Percentiles rank a stretch among this genome's conserved stretches.
phyloP scores from a whole-genome alignment of 2,329 filamentous ascomycete species.

The Orbilia ellipsospora region DNA sequence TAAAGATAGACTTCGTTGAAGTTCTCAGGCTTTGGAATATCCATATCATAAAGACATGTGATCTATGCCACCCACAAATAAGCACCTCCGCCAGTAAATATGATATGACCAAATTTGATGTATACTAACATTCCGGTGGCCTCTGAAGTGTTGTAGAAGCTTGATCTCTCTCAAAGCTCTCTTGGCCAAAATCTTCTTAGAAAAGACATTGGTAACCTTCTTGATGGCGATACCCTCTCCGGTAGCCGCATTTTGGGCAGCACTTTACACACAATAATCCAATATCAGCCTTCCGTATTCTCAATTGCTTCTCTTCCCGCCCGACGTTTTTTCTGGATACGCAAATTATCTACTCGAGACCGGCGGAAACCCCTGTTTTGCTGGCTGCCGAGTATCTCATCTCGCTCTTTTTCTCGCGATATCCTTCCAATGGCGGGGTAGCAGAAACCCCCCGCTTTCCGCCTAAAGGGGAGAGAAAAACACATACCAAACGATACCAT shows the following conservation, averaged over 20 bases:
- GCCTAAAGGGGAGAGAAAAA: not conserved
- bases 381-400: not conserved
- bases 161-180: conserved; percentile 98
- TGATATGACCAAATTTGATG: conserved; percentile 13
- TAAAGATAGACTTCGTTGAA: conserved; percentile 99
- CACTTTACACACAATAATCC: conserved; percentile 68
- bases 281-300: conserved; percentile 14
- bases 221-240: conserved; percentile 97
- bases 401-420: not conserved
- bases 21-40: conserved; percentile 94
- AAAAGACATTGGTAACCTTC: conserved; percentile 99
- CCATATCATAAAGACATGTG: conserved; percentile 99
- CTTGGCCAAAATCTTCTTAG: conserved; percentile 99
- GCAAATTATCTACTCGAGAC: not conserved
- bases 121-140: conserved; percentile 79
- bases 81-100: not conserved
- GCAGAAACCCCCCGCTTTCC: not conserved
- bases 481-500: conserved; percentile 94
- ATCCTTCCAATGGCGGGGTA: conserved; percentile 41
- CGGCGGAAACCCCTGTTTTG: not conserved
- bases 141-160: conserved; percentile 95
- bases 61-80: conserved; percentile 72
- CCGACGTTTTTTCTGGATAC: not conserved
- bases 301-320: not conserved
- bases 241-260: conserved; percentile 89